Conservation (phyloP, 1,284 basidiomycete species). For the Sutorius eximius region DNA sequence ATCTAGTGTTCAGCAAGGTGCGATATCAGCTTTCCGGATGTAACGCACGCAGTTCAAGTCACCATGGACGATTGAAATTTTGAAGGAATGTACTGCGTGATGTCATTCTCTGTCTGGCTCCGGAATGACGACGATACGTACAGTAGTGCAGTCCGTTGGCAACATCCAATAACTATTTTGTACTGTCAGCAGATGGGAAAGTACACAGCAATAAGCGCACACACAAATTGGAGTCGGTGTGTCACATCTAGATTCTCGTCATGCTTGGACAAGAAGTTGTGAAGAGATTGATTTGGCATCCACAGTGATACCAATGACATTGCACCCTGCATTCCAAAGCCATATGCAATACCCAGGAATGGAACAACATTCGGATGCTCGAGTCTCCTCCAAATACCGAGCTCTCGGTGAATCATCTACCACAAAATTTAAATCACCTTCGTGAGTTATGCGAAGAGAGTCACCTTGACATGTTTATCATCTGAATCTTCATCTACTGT, state of each 20-base stretch:
- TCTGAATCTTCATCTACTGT: neutral
- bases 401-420: constrained; percentile 17
- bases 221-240: constrained; percentile 9
- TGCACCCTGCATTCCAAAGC: constrained; percentile 13
- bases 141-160: constrained; percentile 12
- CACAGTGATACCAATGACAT: constrained; percentile 18
- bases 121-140: neutral
- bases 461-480: too few species aligned
- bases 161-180: constrained; percentile 10
- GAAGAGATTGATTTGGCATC: constrained; percentile 18
- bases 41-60: constrained; percentile 8
- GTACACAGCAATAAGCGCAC: neutral
- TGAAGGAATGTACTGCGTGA: constrained; percentile 9
- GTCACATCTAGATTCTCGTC: neutral
- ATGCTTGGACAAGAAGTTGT: neutral
- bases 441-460: too few species aligned
- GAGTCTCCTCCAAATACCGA: constrained; percentile 13
- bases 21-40: neutral
- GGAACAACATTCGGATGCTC: constrained; percentile 14
- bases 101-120: neutral
- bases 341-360: constrained; percentile 13
- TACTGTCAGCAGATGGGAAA: too few species aligned
- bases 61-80: constrained; percentile 7
- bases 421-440: neutral
- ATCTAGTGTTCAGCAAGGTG: neutral